A percentile compares a stretch with the other conserved stretches of the same genome.
phyloP scores from a whole-genome alignment of 148 eudicot genomes.

The Rhododendron griersonianum region DNA sequence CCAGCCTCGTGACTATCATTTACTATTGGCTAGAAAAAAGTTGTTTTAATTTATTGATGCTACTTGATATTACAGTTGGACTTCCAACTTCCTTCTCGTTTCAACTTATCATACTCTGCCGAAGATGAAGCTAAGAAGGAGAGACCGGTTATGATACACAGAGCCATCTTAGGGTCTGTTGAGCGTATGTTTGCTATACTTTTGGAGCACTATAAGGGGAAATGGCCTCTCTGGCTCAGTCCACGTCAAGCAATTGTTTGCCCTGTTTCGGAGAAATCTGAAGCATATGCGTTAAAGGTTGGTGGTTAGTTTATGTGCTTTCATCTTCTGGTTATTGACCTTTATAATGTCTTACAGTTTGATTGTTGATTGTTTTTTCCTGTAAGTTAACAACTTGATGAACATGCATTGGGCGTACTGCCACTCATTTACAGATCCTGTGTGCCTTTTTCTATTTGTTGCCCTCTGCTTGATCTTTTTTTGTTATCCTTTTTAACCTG shows the following conservation, averaged over 20 bases:
- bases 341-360: neutral
- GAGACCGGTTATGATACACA: slow-evolving; percentile 94
- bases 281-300: slow-evolving; percentile 79
- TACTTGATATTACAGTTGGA: slow-evolving; percentile 60
- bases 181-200: slow-evolving; percentile 98
- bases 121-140: slow-evolving; percentile 96
- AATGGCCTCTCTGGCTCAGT: slow-evolving; percentile 99
- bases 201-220: slow-evolving; percentile 96
- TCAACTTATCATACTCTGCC: slow-evolving; percentile 84
- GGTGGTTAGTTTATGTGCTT: slow-evolving; percentile 10
- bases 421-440: neutral
- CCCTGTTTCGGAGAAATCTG: slow-evolving; percentile 84
- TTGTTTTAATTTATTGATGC: neutral
- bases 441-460: neutral
- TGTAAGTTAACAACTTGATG: neutral
- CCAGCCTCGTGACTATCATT: neutral
- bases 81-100: slow-evolving; percentile 88
- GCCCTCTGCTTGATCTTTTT: neutral
- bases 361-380: neutral
- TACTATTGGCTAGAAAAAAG: neutral
- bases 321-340: neutral
- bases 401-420: neutral
- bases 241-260: slow-evolving; percentile 94
- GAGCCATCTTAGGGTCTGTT: slow-evolving; percentile 95
- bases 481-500: neutral